A percentile compares a stretch with the other conserved stretches of the same genome.
phyloP scores from a whole-genome alignment of 352 stramenopile species.

The Phytophthora parvispora region DNA sequence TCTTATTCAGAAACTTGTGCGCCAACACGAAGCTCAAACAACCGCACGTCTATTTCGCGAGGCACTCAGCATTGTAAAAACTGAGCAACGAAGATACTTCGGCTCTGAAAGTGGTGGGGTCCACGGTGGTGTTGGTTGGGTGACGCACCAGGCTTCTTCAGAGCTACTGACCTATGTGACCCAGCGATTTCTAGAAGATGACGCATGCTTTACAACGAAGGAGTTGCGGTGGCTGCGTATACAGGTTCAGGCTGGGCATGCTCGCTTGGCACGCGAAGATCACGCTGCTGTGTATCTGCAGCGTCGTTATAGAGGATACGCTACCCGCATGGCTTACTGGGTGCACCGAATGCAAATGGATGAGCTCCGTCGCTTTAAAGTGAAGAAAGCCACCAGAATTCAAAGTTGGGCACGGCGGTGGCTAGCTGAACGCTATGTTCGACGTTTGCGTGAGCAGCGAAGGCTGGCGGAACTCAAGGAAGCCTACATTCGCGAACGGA shows the following conservation, averaged over 20 bases:
- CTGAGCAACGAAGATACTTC: conserved; percentile 60
- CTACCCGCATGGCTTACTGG: conserved; percentile 46
- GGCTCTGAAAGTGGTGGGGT: conserved; percentile 11
- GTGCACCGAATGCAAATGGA: conserved; percentile 47
- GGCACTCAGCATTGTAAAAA: conserved; percentile 49
- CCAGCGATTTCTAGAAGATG: conserved; percentile 42
- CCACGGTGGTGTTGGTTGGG: conserved; percentile 17
- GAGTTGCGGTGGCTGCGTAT: conserved; percentile 51
- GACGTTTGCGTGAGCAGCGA: conserved; percentile 35
- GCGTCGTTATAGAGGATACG: conserved; percentile 63
- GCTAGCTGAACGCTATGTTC: conserved; percentile 43
- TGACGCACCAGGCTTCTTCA: conserved; percentile 38
- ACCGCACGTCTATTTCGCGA: conserved; percentile 47
- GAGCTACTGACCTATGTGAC: conserved; percentile 64
- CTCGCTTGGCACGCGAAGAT: conserved; percentile 55
- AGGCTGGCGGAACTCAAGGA: conserved; percentile 59
- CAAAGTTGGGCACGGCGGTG: conserved; percentile 49
- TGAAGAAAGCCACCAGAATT: conserved; percentile 40
- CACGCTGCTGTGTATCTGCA: conserved; percentile 58
- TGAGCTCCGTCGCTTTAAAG: conserved; percentile 43
- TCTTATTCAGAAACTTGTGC: conserved; percentile 67
- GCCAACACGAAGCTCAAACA: conserved; percentile 55
- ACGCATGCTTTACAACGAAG: conserved; percentile 44
- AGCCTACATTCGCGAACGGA: conserved; percentile 67
- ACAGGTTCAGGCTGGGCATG: conserved; percentile 40